A percentile compares a stretch with the other conserved stretches of the same genome.
phyloP scores from a whole-genome alignment of 108 stramenopile species.

The Cyclotella distinguenda region DNA sequence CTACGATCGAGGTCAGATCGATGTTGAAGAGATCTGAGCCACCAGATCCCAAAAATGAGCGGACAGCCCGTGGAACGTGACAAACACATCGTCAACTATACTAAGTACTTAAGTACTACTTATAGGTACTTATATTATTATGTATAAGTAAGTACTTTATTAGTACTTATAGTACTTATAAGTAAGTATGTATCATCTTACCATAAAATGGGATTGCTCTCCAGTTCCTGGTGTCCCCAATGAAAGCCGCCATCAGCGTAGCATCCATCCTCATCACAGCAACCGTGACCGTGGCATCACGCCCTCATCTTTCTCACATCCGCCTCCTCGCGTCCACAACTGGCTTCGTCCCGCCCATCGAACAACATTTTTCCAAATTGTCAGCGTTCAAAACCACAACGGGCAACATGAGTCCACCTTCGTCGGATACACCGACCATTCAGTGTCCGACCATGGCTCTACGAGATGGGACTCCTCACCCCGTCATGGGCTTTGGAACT shows the following conservation, averaged over 20 bases:
- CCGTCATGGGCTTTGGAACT: conserved; percentile 85
- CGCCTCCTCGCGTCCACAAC: not conserved
- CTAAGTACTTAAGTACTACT: too few species aligned
- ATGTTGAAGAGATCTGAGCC: too few species aligned
- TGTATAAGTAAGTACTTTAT: too few species aligned
- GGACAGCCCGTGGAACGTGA: too few species aligned
- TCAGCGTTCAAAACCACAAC: not conserved
- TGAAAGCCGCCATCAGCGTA: conserved; percentile 22
- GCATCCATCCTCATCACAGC: conserved; percentile 13
- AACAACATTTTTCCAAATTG: not conserved
- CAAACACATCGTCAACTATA: too few species aligned
- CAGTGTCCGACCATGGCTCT: conserved; percentile 59
- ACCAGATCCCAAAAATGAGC: too few species aligned
- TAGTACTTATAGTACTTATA: too few species aligned
- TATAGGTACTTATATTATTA: too few species aligned
- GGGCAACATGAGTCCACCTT: conserved; percentile 9
- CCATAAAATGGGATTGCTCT: too few species aligned
- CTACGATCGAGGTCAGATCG: too few species aligned
- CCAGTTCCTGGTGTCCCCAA: not conserved
- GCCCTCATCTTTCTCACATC: conserved; percentile 5
- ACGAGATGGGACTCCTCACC: conserved; percentile 75
- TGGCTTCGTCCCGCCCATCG: conserved; percentile 5
- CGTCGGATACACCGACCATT: not conserved
- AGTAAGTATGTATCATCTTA: too few species aligned
- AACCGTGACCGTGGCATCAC: conserved; percentile 22